Conservation (phyloP, 1,139 yeast species). For the Nadsonia starkeyi-henricii region DNA sequence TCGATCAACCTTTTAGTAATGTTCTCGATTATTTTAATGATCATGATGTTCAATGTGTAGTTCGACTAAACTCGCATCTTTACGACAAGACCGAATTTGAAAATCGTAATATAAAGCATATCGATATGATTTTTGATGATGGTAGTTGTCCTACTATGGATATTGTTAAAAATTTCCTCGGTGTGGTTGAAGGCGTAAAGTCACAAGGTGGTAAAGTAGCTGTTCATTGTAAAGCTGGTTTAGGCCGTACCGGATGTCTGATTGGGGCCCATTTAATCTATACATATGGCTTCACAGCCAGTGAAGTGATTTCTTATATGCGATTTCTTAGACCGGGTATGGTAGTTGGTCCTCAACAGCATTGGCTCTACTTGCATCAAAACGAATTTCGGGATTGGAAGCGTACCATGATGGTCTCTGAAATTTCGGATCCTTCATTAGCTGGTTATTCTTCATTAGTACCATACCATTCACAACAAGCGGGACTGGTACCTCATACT, state of each 20-base stretch:
- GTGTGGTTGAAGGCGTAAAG: slow-evolving; percentile 86
- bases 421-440: slow-evolving; percentile 51
- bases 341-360: slow-evolving; percentile 99
- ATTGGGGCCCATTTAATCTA: slow-evolving; percentile 95
- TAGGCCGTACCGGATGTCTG: slow-evolving; percentile 94
- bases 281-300: slow-evolving; percentile 93
- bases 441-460: slow-evolving; percentile 70
- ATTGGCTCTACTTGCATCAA: slow-evolving; percentile 93
- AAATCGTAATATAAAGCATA: slow-evolving; percentile 69
- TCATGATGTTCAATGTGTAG: slow-evolving; percentile 74
- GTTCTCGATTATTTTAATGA: slow-evolving; percentile 64
- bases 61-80: slow-evolving; percentile 78
- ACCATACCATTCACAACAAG: slow-evolving; percentile 19
- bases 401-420: slow-evolving; percentile 76
- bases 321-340: slow-evolving; percentile 94
- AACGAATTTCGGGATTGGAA: slow-evolving; percentile 94
- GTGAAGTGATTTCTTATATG: slow-evolving; percentile 92
- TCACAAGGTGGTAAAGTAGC: slow-evolving; percentile 83
- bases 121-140: slow-evolving; percentile 93
- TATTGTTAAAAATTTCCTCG: slow-evolving; percentile 80
- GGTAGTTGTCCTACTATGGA: slow-evolving; percentile 96
- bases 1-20: slow-evolving; percentile 38
- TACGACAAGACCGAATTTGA: slow-evolving; percentile 78
- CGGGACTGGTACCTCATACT: slow-evolving; percentile 25
- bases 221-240: slow-evolving; percentile 95